These are phyloP conservation scores for Simmondsia chinensis DNA, from an alignment of 148 eudicot genomes.

Conservation along the genomic window DNA sequence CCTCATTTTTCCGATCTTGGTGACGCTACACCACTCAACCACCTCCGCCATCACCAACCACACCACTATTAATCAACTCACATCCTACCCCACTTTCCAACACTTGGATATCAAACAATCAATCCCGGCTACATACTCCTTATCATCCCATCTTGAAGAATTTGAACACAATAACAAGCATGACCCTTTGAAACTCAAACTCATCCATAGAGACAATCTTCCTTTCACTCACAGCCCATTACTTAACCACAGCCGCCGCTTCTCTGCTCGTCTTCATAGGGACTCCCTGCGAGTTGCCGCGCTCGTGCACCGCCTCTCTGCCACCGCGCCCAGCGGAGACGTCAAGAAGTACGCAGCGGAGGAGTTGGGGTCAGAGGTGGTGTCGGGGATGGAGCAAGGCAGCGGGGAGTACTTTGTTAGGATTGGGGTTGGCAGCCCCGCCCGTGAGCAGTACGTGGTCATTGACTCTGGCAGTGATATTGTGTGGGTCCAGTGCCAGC, in stretches of 20 bases:
- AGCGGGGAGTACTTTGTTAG: slow-evolving; percentile 89
- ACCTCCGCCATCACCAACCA: slow-evolving; percentile 13
- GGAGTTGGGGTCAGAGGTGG: slow-evolving; percentile 60
- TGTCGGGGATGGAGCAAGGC: slow-evolving; percentile 88
- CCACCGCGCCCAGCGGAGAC: neutral
- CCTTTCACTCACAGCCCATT: neutral
- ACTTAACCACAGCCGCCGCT: slow-evolving; percentile 29
- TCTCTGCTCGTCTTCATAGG: slow-evolving; percentile 39
- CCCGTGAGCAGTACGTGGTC: slow-evolving; percentile 64
- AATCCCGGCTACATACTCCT: slow-evolving; percentile 10
- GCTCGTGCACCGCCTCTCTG: slow-evolving; percentile 19
- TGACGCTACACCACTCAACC: slow-evolving; percentile 6
- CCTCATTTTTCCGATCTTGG: neutral
- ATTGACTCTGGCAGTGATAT: slow-evolving; percentile 86
- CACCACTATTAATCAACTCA: slow-evolving; percentile 16
- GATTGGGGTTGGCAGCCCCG: slow-evolving; percentile 81
- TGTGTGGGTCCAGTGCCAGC: slow-evolving; percentile 92
- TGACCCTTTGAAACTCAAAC: slow-evolving; percentile 26
- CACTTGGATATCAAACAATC: slow-evolving; percentile 34
- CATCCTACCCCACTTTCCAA: slow-evolving; percentile 36
- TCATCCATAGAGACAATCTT: slow-evolving; percentile 59
- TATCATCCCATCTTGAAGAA: neutral
- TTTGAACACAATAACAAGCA: no score
- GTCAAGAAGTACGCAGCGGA: slow-evolving; percentile 21
- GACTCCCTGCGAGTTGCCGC: slow-evolving; percentile 43